Evolutionary conservation across 345 rosid species (phyloP), one percentile per base, ranked within the genome.

Genomic region (Eutrema heterophyllum): DNA sequence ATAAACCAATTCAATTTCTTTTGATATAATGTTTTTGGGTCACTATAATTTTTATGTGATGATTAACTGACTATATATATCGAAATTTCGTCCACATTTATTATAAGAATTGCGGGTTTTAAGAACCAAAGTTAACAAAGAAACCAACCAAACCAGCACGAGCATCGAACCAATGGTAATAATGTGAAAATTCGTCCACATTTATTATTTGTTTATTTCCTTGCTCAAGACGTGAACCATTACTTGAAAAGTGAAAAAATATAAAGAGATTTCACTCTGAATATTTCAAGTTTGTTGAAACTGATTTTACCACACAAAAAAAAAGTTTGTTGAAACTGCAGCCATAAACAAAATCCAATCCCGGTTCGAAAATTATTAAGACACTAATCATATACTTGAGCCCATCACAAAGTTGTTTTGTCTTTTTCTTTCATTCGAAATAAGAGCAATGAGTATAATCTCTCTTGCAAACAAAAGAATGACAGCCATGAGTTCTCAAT

Each of bases 371-470:
- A n/a, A 36, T 65, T 11, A 16, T 18, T 11, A 46, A 26, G 41
- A 29, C 40, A 64, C 41, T 71, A 39, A 73, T 73, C 71, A 48
- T 55, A 48, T 55, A 53, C 49, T 44, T 13, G 35, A 60, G 27
- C 26, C 50, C 70, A 54, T 24, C 70, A 35, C 29, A 33, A 56
- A 8, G 21, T 14, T 18, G 13, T 49, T 38, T 51, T 36, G 50
- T 52, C 33, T 40, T 32, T 72, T 41, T 53, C 30, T 63, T 41
- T 26, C 32, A 16, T 60, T 60, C 13, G 43, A 29, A 71, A 51
- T 15, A 21, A 53, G 30, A 50, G 68, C 33, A 60, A 71, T 71
- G 68, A 71, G 68, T 71, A 48, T 11, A 59, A 59, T 71, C 7
- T 33, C 30, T 64, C 12, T 53, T 72, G 29, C 38, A 53, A 51